Base-by-base conservation (phyloP, 768 basidiomycete genomes). In the Boletus reticuloceps region DNA sequence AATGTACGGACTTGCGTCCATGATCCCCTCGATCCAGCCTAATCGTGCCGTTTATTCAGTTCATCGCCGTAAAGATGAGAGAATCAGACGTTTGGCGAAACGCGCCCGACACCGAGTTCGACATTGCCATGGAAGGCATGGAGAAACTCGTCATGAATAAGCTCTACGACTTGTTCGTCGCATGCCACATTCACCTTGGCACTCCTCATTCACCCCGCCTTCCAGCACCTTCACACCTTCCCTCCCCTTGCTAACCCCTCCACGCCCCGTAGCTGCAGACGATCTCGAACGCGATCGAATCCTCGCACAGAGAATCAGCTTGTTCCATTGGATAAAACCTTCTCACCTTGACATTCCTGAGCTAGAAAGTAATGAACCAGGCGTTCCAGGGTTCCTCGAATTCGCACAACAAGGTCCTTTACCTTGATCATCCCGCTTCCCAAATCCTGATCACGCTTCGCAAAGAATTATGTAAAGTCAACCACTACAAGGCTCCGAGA, bases 121-220 rank as follows among this genome's bases (percentile, higher is more conserved):
- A 98, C 51, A 95, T 96, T 64, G 93, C 94, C 0, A 83, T 94
- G 77, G 97, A 99, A 72, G 95, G 94, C 49, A 98, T 98, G 93
- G 97, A 99, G 79, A 99, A 99, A 72, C 82, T 99, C 8, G 97
- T 99, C 61, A 98, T 99, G 97, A 99, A 98, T 64, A 79, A 94
- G 49, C 75, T 98, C 50, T 98, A 97, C 70, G 92, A 94, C 63
- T 93, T 91, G 95, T 98, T 58, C 67, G 89, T 83, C 52, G 6
- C 47, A n/a, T 39, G 19, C 19, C 49, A 22, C 58, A 9, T 37
- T 49, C 58, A 12, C 19, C 14, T 20, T 36, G 12, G 2, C 54
- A 27, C 13, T 40, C 31, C 55, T 59, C 54, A 49, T 50, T 39
- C 49, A 56, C 50, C 9, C 46, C 44, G 47, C 50, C 36, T 54